Base-by-base conservation (phyloP, 371 early-diverging fungal species). In the Circinella minor region DNA sequence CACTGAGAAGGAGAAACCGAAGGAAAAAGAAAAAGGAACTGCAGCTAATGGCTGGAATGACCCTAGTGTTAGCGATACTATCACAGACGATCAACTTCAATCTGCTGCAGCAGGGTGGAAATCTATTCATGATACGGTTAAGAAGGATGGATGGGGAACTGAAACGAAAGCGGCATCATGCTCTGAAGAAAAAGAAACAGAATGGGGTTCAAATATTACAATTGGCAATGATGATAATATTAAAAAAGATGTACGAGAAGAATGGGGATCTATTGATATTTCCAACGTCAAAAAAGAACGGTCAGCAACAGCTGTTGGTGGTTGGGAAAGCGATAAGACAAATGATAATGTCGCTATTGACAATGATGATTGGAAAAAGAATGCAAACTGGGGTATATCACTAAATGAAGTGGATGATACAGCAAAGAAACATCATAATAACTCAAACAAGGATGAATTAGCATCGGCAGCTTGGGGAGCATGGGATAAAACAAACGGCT, bases 381-480 rank as follows among this genome's bases (percentile, higher is more conserved):
- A 18, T 17, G 57, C 57, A 37, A 57, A 4, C 34, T 57, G 57
- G 57, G 27, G 27, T 34, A 51, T 27, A 27, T 27, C 27, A 27
- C 2, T 6, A n/a, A 51, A 14, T 4, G n/a, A 14, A 51, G 51
- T 51, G n/a, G 51, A 13, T 8, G 51, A 17, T n/a, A 51, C 51
- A 13, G 14, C 51, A 51, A 51, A 14, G 51, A 47, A 47, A 47
- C 47, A 47, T 9, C 3, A 4, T 51, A 15, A 18, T 36, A 39
- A 46, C 20, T 14, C 43, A 11, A 18, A 18, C 6, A 54, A 65
- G 48, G 15, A 54, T 17, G 55, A 69, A 27, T 9, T 46, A 27
- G 70, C 70, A 55, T 61, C 71, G 8, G 51, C 15, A 9, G 39
- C 62, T 46, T 66, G 63, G 66, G 59, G 61, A 10, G 43, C 61